Percentiles rank a stretch among this genome's conserved stretches.
phyloP scores from a whole-genome alignment of 495 filamentous ascomycete species.

The Lepraria neglecta region DNA sequence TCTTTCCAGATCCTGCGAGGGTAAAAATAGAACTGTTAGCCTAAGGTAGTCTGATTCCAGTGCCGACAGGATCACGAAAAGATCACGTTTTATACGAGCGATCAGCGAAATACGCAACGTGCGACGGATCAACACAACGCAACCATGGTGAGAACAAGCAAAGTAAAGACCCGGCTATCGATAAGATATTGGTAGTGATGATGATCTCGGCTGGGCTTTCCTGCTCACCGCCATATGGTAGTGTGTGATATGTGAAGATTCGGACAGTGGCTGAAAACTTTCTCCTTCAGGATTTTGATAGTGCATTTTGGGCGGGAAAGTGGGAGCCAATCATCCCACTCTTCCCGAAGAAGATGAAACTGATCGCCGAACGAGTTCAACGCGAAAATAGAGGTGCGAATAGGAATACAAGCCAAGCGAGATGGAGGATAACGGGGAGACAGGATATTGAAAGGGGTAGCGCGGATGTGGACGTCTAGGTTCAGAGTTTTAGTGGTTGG shows the following conservation, averaged over 20 bases:
- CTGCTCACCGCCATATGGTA: no score
- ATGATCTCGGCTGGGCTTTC: no score
- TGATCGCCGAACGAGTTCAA: slow-evolving; percentile 19
- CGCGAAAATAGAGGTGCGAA: background rate
- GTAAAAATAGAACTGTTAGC: slow-evolving; percentile 18
- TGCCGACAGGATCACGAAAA: no score
- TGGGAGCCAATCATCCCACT: slow-evolving; percentile 27
- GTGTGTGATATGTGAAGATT: no score
- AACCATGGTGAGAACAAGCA: no score
- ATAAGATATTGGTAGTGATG: no score
- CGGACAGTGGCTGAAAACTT: background rate
- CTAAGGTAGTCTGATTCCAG: background rate
- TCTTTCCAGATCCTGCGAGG: slow-evolving; percentile 89
- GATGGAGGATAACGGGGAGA: slow-evolving; percentile 13
- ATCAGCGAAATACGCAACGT: no score
- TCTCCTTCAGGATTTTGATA: slow-evolving; percentile 3
- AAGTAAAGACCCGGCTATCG: no score
- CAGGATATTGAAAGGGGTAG: background rate
- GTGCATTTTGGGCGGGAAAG: background rate
- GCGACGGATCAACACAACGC: no score
- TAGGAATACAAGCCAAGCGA: slow-evolving; percentile 18
- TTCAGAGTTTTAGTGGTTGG: slow-evolving; percentile 14
- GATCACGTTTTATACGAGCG: no score
- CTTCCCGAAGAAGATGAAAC: slow-evolving; percentile 27
- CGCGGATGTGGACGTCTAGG: background rate